A percentile compares a stretch with the other conserved stretches of the same genome.
phyloP scores from a whole-genome alignment of 2,329 filamentous ascomycete species.

The Alternaria triticimaculans region DNA sequence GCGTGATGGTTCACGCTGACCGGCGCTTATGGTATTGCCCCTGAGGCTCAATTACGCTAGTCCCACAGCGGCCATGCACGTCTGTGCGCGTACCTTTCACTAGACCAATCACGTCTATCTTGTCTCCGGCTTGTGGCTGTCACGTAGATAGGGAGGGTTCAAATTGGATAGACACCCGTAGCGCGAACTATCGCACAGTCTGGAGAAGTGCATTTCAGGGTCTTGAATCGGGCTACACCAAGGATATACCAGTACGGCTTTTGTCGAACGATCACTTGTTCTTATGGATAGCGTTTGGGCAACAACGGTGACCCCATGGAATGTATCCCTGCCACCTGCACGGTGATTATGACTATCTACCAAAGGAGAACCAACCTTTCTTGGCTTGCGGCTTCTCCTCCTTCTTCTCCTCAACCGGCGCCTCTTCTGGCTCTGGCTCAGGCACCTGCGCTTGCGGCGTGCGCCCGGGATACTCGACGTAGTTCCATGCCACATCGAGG shows the following conservation, averaged over 20 bases:
- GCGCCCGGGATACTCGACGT: conserved; percentile 86
- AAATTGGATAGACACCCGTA: conserved; percentile 13
- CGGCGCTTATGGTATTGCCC: conserved; percentile 34
- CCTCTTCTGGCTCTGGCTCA: conserved; percentile 31
- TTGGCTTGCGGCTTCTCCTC: conserved; percentile 52
- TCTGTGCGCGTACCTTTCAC: conserved; percentile 13
- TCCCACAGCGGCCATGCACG: conserved; percentile 27
- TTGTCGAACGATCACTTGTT: not conserved
- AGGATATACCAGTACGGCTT: not conserved
- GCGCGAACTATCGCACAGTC: conserved; percentile 16
- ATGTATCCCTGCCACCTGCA: conserved; percentile 1
- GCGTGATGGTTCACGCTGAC: conserved; percentile 28
- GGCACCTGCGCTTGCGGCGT: conserved; percentile 41
- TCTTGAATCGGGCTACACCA: not conserved
- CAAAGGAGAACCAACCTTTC: conserved; percentile 61
- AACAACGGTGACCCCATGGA: conserved; percentile 6
- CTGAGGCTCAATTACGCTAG: conserved; percentile 35
- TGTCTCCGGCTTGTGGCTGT: conserved; percentile 19
- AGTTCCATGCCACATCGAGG: conserved; percentile 97
- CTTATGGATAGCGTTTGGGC: conserved; percentile 2
- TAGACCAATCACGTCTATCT: conserved; percentile 25
- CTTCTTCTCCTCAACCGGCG: conserved; percentile 30
- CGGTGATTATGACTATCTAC: conserved; percentile 42
- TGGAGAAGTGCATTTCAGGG: conserved; percentile 11
- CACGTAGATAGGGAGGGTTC: conserved; percentile 18